These are phyloP conservation scores for Mortierella claussenii DNA, from an alignment of 192 early-diverging fungal species.

Conservation along the genomic window DNA sequence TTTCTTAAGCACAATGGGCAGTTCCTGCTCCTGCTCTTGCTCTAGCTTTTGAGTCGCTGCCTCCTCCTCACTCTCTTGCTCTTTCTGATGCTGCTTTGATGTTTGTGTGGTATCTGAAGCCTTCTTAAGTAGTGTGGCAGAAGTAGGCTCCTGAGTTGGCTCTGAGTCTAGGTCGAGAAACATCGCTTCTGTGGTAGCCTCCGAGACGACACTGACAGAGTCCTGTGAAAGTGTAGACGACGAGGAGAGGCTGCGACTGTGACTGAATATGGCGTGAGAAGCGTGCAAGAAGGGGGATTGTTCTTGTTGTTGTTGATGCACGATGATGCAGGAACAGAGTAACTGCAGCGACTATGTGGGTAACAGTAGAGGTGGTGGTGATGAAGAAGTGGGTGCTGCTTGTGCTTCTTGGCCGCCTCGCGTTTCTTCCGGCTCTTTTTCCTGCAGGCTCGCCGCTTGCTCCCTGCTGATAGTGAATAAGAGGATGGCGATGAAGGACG, in stretches of 20 bases:
- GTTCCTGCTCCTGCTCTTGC: not conserved
- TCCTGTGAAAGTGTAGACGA: too few relatives aligned
- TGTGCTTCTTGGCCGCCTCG: conserved; percentile 30
- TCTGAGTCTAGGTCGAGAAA: too few relatives aligned
- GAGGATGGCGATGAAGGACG: not conserved
- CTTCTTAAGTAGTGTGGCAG: too few relatives aligned
- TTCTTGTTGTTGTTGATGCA: not conserved
- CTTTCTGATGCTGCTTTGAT: not conserved
- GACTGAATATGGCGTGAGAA: not conserved
- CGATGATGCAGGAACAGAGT: not conserved
- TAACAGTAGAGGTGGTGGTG: not conserved
- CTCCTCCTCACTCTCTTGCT: not conserved
- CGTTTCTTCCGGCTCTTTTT: conserved; percentile 39
- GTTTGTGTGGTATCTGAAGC: not conserved
- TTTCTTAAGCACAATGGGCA: not conserved
- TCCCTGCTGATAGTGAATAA: conserved; percentile 9
- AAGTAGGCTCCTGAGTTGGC: not conserved
- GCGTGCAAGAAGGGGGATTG: not conserved
- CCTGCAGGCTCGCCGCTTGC: conserved; percentile 28
- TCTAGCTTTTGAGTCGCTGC: too few relatives aligned
- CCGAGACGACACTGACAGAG: not conserved
- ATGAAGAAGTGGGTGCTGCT: conserved; percentile 3
- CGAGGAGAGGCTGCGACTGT: not conserved
- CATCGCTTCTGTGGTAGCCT: too few relatives aligned
- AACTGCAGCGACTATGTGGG: too few relatives aligned